These are phyloP conservation scores for Talaromyces stipitatus DNA, from an alignment of 495 filamentous ascomycete species.

Conservation along the genomic window DNA sequence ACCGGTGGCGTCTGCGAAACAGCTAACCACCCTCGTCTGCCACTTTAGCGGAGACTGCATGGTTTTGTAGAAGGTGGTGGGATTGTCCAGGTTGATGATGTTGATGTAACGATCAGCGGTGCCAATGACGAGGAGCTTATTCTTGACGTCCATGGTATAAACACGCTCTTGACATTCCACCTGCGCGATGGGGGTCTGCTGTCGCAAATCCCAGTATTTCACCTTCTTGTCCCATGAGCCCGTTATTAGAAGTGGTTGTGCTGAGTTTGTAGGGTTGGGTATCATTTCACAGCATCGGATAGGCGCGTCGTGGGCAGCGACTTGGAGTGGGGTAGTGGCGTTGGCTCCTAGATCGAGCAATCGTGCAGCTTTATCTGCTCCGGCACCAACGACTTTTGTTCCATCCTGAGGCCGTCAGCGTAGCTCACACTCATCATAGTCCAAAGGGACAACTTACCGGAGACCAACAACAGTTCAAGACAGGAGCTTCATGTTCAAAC, in stretches of 20 bases:
- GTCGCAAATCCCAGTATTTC: slow-evolving; percentile 90
- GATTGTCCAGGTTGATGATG: slow-evolving; percentile 73
- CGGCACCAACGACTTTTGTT: slow-evolving; percentile 70
- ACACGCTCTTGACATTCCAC: slow-evolving; percentile 71
- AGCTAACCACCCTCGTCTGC: slow-evolving; percentile 81
- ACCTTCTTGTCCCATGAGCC: slow-evolving; percentile 95
- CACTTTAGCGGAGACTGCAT: slow-evolving; percentile 78
- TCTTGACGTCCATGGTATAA: slow-evolving; percentile 78
- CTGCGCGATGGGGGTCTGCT: slow-evolving; percentile 51
- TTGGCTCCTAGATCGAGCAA: slow-evolving; percentile 63
- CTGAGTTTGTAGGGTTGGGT: slow-evolving; percentile 41
- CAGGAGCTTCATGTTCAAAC: slow-evolving; percentile 69
- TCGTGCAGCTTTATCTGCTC: slow-evolving; percentile 76
- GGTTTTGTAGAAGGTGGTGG: slow-evolving; percentile 71
- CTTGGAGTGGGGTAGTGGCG: slow-evolving; percentile 47
- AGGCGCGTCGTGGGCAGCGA: slow-evolving; percentile 73
- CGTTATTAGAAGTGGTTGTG: slow-evolving; percentile 64
- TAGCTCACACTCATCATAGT: neutral
- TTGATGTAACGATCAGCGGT: slow-evolving; percentile 88
- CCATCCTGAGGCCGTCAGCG: slow-evolving; percentile 45
- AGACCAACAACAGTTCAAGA: slow-evolving; percentile 74
- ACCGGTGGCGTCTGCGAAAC: slow-evolving; percentile 73
- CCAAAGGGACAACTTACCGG: slow-evolving; percentile 51
- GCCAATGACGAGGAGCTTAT: slow-evolving; percentile 70
- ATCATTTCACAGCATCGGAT: slow-evolving; percentile 76